A percentile compares a stretch with the other conserved stretches of the same genome.
Evolutionary conservation across 1,139 yeast genomes (phyloP).

Genomic region (Blastobotrys apis): DNA sequence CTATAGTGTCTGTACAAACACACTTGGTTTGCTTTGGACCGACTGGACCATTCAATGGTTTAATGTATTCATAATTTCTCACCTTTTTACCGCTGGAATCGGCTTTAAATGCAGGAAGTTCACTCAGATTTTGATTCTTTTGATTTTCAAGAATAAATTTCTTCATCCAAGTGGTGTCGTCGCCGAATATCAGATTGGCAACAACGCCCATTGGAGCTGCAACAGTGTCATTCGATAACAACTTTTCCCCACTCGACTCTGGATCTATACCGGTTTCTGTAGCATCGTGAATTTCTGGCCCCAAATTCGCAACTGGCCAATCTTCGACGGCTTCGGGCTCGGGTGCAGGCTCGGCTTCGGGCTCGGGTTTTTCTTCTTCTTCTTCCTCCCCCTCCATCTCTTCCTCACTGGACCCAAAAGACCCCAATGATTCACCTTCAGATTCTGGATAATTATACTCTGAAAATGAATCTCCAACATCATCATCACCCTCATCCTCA

Average conservation of each 20-base stretch:
- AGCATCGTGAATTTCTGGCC: conserved; percentile 55
- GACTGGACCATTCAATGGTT: conserved; percentile 76
- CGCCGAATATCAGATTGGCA: conserved; percentile 66
- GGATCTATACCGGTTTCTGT: conserved; percentile 50
- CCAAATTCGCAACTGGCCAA: conserved; percentile 40
- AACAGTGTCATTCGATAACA: conserved; percentile 56
- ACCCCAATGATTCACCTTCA: conserved; percentile 15
- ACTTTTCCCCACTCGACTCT: conserved; percentile 53
- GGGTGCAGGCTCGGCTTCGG: background rate
- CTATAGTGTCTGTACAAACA: conserved; percentile 64
- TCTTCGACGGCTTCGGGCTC: conserved; percentile 6
- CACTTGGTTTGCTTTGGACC: conserved; percentile 96
- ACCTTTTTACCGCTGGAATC: conserved; percentile 36
- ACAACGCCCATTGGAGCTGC: conserved; percentile 82
- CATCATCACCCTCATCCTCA: conserved; percentile 23
- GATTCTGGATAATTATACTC: conserved; percentile 16
- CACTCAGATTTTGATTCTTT: conserved; percentile 65
- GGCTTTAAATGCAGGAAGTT: conserved; percentile 48
- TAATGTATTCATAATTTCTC: conserved; percentile 66
- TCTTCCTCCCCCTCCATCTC: conserved; percentile 1
- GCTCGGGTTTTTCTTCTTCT: background rate
- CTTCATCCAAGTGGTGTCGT: conserved; percentile 55
- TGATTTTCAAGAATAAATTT: conserved; percentile 56
- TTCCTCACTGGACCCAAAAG: conserved; percentile 16
- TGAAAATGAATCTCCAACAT: conserved; percentile 17